Evolutionary conservation across 208 protist genomes (phyloP).

Genomic region (Trypanosomatidae sp.): DNA sequence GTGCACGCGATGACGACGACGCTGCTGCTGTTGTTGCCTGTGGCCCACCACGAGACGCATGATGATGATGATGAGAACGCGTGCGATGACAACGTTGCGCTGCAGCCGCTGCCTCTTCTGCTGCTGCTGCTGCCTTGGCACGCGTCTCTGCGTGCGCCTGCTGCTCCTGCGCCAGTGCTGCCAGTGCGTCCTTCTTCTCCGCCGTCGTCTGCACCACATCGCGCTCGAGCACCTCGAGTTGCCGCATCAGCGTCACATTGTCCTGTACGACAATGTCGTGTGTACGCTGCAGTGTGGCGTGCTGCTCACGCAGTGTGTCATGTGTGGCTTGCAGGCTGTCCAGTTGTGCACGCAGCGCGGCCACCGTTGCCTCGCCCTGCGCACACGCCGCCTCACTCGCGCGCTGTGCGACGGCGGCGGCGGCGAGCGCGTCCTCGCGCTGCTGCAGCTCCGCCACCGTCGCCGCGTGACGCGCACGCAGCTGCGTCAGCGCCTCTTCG

Average conservation of each 20-base stretch:
- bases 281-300: slow-evolving; percentile 7
- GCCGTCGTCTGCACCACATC: slow-evolving; percentile 38
- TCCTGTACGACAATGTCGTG: slow-evolving; percentile 39
- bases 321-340: slow-evolving; percentile 6
- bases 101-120: neutral
- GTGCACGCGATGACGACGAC: too few species aligned
- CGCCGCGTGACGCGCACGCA: slow-evolving; percentile 1
- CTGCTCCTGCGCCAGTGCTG: slow-evolving; percentile 43
- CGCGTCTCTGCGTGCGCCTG: too few species aligned
- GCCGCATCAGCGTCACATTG: slow-evolving; percentile 42
- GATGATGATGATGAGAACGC: neutral
- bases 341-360: slow-evolving; percentile 5
- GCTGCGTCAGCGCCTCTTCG: neutral
- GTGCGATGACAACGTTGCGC: neutral
- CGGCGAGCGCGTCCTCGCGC: slow-evolving; percentile 2
- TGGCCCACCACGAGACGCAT: too few species aligned
- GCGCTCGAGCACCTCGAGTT: slow-evolving; percentile 31
- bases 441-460: neutral
- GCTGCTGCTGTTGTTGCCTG: too few species aligned
- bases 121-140: slow-evolving; percentile 2
- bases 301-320: slow-evolving; percentile 5
- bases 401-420: slow-evolving; percentile 6
- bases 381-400: slow-evolving; percentile 6
- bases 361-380: slow-evolving; percentile 1
- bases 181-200: slow-evolving; percentile 41